Base-by-base conservation (phyloP, 2,329 filamentous ascomycete species). In the Penicillium janthinellum region DNA sequence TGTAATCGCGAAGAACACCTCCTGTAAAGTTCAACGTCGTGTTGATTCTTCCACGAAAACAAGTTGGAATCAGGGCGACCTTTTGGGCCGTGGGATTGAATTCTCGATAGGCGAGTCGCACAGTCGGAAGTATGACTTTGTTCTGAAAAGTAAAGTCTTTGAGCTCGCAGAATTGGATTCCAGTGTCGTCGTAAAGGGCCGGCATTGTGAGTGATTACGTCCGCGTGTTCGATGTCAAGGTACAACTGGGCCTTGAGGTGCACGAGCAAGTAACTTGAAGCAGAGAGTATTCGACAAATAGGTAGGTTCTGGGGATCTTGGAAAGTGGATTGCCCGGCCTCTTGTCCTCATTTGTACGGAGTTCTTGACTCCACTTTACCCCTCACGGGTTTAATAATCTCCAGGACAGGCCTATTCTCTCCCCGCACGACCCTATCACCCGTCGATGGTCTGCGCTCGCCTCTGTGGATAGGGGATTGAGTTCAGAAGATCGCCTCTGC, bases 41-140 rank as follows among this genome's bases (percentile, higher is more conserved):
- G 34, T 78, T 76, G 17, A 87, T 78, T 8, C 76, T 76, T 25
- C 84, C 84, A 5, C 79, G 78, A 67, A 83, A 86, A 69, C 84
- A 86, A 2, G 83, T 86, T 25, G 81, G 78, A 12, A 86, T 78
- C 14, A 86, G 69, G 15, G 79, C 78, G n/a, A 68, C 70, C 49
- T 80, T 76, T 28, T 70, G 71, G 5, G 63, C 60, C 1, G 73
- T 66, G 8, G 75, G 67, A 62, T 81, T 80, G 67, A 78, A 73
- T 6, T 75, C 76, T 49, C 75, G 75, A 69, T 82, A 82, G 42
- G 81, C 70, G 12, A 52, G 20, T n/a, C 34, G 31, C 17, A 41
- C 34, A 3, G 12, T 25, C 11, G 75, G 67, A 22, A 76, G 64
- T 4, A 64, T 73, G 4, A 63, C 66, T n/a, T 74, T 76, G 50